Base-by-base conservation (phyloP, 1,284 basidiomycete genomes). In the Peniophora sp. region DNA sequence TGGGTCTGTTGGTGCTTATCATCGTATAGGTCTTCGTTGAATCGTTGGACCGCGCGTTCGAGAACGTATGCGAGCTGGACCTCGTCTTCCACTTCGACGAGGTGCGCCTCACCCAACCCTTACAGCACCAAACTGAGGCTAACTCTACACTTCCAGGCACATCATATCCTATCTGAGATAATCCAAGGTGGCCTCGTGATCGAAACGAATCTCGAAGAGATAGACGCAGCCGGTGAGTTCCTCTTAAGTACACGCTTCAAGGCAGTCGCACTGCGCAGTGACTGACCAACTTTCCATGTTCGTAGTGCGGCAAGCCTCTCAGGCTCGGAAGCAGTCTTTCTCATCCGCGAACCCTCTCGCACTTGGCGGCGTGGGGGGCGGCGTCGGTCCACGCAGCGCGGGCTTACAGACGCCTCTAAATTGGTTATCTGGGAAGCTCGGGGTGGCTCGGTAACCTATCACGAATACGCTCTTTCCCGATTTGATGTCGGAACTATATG, bases 41-140 rank as follows among this genome's bases (percentile, higher is more conserved):
- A 71, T 88, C 91, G 1, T 75, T 99, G 24, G 97, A 99, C 66
- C 77, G 92, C 44, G 86, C 92, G 22, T 99, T 99, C 63, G 94
- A 97, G 72, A 98, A 98, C 62, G 97, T 99, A 0, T 99, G 97
- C 72, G 97, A 99, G 69, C 76, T 99, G 44, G 97, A 99, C 66
- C 76, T 99, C 23, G 96, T 99, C 52, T 99, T 99, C 68, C 93
- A 98, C 69, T 99, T 97, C 62, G 96, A 99, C 66, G 92, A 98
- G 74, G 95, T 93, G 54, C 39, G 75, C 61, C 22, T 12, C 3
- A 32, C 6, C 12, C 17, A n/a, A 35, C 3, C 1, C 24, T 23
- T 15, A 23, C 15, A 15, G 18, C 41, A 3, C 18, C 36, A 24
- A 14, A 39, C 9, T 24, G 3, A 18, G 48, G 14, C 27, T 48